These are phyloP conservation scores for Nicotiana tabacum DNA, from an alignment of 257 asterid species.

Conservation along the genomic window DNA sequence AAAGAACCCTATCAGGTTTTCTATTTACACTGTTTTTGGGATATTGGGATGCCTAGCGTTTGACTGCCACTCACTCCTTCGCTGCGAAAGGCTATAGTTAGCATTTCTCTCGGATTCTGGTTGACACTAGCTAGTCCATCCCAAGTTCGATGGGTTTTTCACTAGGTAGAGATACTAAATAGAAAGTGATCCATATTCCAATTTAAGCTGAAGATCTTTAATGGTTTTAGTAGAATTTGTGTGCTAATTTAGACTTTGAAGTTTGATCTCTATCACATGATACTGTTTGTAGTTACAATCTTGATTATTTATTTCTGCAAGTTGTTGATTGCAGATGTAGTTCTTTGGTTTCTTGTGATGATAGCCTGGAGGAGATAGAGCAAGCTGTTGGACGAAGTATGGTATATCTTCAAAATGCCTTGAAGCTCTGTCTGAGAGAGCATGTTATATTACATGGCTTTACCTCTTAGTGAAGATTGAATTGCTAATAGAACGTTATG, in stretches of 20 bases:
- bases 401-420: conserved; percentile 18
- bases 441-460: conserved; percentile 29
- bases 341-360: conserved; percentile 27
- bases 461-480: conserved; percentile 30
- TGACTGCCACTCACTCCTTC: background rate
- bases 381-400: conserved; percentile 40
- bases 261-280: background rate
- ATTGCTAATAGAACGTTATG: conserved; percentile 35
- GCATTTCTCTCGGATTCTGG: background rate
- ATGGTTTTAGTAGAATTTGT: background rate
- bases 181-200: background rate
- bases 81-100: background rate
- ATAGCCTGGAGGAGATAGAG: conserved; percentile 35
- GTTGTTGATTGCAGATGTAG: conserved; percentile 4
- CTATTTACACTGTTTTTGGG: no score
- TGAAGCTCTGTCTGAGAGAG: conserved; percentile 28
- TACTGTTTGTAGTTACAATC: background rate
- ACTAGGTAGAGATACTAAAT: background rate
- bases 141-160: background rate
- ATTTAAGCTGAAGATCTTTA: background rate
- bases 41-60: no score
- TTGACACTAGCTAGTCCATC: no score
- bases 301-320: background rate
- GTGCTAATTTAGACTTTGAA: background rate
- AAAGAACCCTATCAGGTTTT: background rate